A percentile compares a stretch with the other conserved stretches of the same genome.
These are phyloP conservation scores for Eimeria tenella DNA, from an alignment of 169 alveolate species.

Conservation along the genomic window DNA sequence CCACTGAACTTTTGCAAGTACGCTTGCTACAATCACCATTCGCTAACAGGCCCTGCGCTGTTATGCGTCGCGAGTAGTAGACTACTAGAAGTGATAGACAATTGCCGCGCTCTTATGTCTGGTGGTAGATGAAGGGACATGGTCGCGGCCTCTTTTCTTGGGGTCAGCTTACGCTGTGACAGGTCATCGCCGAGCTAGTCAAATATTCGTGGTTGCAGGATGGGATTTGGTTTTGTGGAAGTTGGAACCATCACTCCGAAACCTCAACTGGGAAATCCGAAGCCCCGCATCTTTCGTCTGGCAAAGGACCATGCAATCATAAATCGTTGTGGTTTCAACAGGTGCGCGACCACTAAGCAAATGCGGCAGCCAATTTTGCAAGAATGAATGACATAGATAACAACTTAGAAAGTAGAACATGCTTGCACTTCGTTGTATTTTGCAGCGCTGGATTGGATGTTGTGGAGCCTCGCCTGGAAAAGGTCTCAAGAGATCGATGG, in stretches of 20 bases:
- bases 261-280: constrained; percentile 90
- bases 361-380: no score
- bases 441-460: constrained; percentile 87
- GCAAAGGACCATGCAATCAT: constrained; percentile 85
- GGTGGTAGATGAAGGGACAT: no score
- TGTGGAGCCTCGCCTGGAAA: constrained; percentile 84
- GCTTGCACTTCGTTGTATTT: not conserved
- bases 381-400: no score
- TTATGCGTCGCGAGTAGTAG: no score
- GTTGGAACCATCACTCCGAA: constrained; percentile 90
- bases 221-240: constrained; percentile 92
- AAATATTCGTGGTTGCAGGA: constrained; percentile 63
- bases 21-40: not conserved
- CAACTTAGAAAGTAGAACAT: no score
- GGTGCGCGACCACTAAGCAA: constrained; percentile 60
- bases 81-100: no score
- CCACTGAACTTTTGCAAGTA: constrained; percentile 81
- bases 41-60: no score
- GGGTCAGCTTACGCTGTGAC: not conserved
- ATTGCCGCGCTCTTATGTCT: no score
- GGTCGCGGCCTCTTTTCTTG: no score
- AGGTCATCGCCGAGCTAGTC: no score
- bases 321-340: constrained; percentile 90
- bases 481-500: constrained; percentile 82
- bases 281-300: constrained; percentile 89